Base-by-base conservation (phyloP, 495 filamentous ascomycete genomes). In the Lasiosphaeria miniovina region DNA sequence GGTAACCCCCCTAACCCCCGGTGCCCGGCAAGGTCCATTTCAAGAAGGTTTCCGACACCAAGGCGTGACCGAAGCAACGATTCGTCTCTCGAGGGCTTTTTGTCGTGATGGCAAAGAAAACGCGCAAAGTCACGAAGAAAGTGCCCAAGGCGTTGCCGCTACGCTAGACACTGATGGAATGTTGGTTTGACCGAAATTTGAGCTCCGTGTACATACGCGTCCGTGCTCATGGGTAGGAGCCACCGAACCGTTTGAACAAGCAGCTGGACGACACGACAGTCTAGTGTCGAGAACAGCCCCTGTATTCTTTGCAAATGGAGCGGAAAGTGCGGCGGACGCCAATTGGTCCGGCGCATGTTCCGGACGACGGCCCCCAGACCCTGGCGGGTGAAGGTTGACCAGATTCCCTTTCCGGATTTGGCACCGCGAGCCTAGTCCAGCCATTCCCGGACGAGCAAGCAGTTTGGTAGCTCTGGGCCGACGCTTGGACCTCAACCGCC, bases 401-500 rank as follows among this genome's bases (percentile, higher is more conserved):
- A 46, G 43, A 11, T 46, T 4, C 43, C 43, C 11, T 46, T 46
- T 46, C 6, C 12, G 43, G 15, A 11, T 14, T n/a, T 11, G 15
- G 4, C 43, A 46, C 12, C 43, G 15, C 43, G 4, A 46, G 4
- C 43, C 11, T 46, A 4, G 43, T 9, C 43, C 43, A 5, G 6
- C 24, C 24, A 24, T 24, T 24, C 24, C 24, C 24, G 2, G 24
- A 24, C 24, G 24, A 24, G 24, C 24, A 24, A 24, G 24, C 24
- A 24, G 24, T 24, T 24, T 24, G 24, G 24, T 24, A 24, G 2
- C 24, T 11, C 5, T n/a, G 43, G 43, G 15, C 43, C 43, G 43
- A 46, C 43, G 43, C 43, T 46, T n/a, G 43, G 43, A n/a, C 43
- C 12, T 46, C 43, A 46, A 46, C 43, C 43, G 15, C 43, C 43